Evolutionary conservation across 768 basidiomycete species (phyloP), one percentile per base, ranked within the genome.

Genomic region (Collybia sordida): DNA sequence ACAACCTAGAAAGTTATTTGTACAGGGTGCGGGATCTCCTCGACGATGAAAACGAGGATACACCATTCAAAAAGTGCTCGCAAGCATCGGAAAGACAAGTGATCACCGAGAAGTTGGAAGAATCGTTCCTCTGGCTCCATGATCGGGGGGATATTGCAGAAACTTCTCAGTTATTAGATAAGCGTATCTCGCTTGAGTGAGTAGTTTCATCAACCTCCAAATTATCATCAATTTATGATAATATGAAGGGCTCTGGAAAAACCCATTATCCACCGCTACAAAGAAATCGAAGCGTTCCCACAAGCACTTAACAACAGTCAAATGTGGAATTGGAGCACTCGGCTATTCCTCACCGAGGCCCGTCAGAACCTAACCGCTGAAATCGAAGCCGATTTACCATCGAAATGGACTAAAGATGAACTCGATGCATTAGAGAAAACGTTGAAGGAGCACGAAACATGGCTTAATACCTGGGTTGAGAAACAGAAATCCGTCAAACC

Each of bases 1-100:
- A 99, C 68, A 76, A 80, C 21, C 82, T 99, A 45, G 97, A 99
- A 67, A 83, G 87, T 25, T 97, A 97, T 63, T 69, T 98, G n/a
- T 99, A 99, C 72, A 81, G 86, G 52, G 70, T 97, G 27, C 85
- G 91, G 18, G 93, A 93, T 61, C 75, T 96, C 8, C 73, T 98
- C 24, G 78, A 81, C 24, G 83, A 88, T 34, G 79, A 81, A 9
- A 80, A 81, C 56, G 58, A 70, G 4, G 78, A 83, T 6, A 82
- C 86, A 6, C 89, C 92, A 2, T 90, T 98, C 71, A 83, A 83
- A 67, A 87, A 90, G 61, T 95, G 88, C 64, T 95, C 93, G 4
- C 86, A 86, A 55, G 69, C 74, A 7, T 62, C 64, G 5, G 97
- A 99, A 66, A 74, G 92, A 41, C 70, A 77, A 50, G 73, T 72